Conservation (phyloP, 495 filamentous ascomycete genomes). For the Rostrohypoxylon terebratum region DNA sequence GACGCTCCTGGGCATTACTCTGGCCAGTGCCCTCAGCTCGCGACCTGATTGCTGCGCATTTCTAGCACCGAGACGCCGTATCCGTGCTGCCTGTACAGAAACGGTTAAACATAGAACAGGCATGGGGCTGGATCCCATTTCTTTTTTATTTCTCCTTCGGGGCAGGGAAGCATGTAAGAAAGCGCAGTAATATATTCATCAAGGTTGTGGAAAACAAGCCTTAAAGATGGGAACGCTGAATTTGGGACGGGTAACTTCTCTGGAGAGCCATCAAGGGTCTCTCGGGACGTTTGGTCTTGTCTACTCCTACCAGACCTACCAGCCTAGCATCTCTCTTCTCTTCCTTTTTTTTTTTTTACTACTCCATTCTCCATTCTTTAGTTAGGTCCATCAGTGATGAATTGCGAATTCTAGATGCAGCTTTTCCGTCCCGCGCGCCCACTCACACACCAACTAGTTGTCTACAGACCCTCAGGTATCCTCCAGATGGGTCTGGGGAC, state of each 20-base stretch:
- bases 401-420: slow-evolving; percentile 43
- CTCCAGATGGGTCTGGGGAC: slow-evolving; percentile 41
- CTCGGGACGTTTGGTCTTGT: slow-evolving; percentile 23
- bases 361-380: slow-evolving; percentile 20
- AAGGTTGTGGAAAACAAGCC: slow-evolving; percentile 3
- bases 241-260: slow-evolving; percentile 18
- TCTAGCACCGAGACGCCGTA: slow-evolving; percentile 42
- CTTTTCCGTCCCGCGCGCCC: slow-evolving; percentile 32
- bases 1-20: not conserved
- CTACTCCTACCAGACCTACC: not conserved
- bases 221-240: not conserved
- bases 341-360: not conserved
- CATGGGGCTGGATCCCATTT: slow-evolving; percentile 42
- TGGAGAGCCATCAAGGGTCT: slow-evolving; percentile 34
- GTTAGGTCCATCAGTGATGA: slow-evolving; percentile 20
- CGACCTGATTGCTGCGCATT: slow-evolving; percentile 39
- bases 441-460: slow-evolving; percentile 39
- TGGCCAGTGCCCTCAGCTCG: slow-evolving; percentile 10
- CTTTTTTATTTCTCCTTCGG: slow-evolving; percentile 12
- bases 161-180: slow-evolving; percentile 12
- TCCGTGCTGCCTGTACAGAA: slow-evolving; percentile 38
- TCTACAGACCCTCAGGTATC: slow-evolving; percentile 45
- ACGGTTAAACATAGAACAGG: slow-evolving; percentile 42
- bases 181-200: not conserved
- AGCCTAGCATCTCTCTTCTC: slow-evolving; percentile 1